Percentiles rank a stretch among this genome's conserved stretches.
phyloP scores from a whole-genome alignment of 1,284 basidiomycete genomes.

The Ceratobasidium sp. region DNA sequence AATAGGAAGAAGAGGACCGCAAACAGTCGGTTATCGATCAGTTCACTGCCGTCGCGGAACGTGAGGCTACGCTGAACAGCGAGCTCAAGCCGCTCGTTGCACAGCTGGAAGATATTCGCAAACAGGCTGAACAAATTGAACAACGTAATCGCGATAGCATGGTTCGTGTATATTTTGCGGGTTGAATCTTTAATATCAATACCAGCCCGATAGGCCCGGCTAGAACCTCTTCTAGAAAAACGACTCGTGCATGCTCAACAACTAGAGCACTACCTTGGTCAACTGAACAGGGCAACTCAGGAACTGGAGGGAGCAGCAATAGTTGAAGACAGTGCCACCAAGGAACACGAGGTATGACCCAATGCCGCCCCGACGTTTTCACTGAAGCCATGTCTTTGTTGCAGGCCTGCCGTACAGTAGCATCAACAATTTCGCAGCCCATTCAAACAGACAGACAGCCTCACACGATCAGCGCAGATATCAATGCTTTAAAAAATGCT shows the following conservation, averaged over 20 bases:
- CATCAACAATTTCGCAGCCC: slow-evolving; percentile 55
- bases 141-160: slow-evolving; percentile 38
- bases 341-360: slow-evolving; percentile 49
- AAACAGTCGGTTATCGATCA: slow-evolving; percentile 57
- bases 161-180: not conserved
- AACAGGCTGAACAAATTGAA: slow-evolving; percentile 37
- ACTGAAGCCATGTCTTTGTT: not conserved
- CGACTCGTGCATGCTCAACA: slow-evolving; percentile 38
- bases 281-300: slow-evolving; percentile 37
- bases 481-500: slow-evolving; percentile 75
- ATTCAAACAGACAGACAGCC: slow-evolving; percentile 23
- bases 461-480: slow-evolving; percentile 73
- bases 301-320: slow-evolving; percentile 52
- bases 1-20: slow-evolving; percentile 70
- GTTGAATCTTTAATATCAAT: not conserved
- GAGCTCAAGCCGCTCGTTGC: slow-evolving; percentile 42
- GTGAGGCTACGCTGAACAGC: slow-evolving; percentile 35
- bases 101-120: slow-evolving; percentile 42
- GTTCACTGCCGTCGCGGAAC: slow-evolving; percentile 45
- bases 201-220: slow-evolving; percentile 8
- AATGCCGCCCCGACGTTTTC: too few relatives aligned
- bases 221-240: slow-evolving; percentile 42
- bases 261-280: slow-evolving; percentile 43
- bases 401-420: slow-evolving; percentile 78
- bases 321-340: slow-evolving; percentile 72